Evolutionary conservation across 2,329 filamentous ascomycete species (phyloP).

Genomic region (Colletotrichum somersetense): DNA sequence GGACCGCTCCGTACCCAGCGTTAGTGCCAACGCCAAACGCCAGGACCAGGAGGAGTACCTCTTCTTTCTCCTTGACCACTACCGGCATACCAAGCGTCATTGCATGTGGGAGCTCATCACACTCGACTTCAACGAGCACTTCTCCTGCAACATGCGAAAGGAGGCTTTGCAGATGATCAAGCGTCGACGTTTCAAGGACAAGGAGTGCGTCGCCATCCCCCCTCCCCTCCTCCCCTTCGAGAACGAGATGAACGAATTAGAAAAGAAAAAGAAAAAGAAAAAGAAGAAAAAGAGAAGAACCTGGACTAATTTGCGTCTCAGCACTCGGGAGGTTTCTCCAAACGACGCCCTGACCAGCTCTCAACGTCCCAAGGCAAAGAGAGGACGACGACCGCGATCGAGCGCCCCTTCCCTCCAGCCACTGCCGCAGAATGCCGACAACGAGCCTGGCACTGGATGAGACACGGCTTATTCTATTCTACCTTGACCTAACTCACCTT

Average conservation of each 20-base stretch:
- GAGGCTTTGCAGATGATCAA: conserved; percentile 41
- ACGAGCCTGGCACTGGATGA: conserved; percentile 26
- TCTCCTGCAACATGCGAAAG: conserved; percentile 38
- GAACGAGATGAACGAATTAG: background rate
- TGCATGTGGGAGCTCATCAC: conserved; percentile 41
- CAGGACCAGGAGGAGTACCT: conserved; percentile 40
- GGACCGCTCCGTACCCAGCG: conserved; percentile 38
- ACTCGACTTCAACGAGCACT: conserved; percentile 39
- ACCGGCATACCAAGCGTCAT: conserved; percentile 39
- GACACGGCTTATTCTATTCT: background rate
- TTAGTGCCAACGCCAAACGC: conserved; percentile 35
- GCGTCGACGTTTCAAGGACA: conserved; percentile 37
- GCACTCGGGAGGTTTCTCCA: conserved; percentile 29
- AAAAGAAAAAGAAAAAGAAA: background rate
- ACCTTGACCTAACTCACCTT: background rate
- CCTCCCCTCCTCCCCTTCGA: background rate
- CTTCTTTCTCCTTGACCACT: conserved; percentile 39
- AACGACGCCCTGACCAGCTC: background rate
- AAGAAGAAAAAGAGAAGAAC: background rate
- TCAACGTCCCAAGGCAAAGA: conserved; percentile 28
- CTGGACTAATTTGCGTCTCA: conserved; percentile 1
- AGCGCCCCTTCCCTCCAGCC: conserved; percentile 18
- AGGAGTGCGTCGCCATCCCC: conserved; percentile 20
- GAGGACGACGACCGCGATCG: conserved; percentile 31
- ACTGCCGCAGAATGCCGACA: conserved; percentile 11